Percentiles rank a stretch among this genome's conserved stretches.
These are phyloP conservation scores for Russula sp. DNA, from an alignment of 768 basidiomycete genomes.

Conservation along the genomic window DNA sequence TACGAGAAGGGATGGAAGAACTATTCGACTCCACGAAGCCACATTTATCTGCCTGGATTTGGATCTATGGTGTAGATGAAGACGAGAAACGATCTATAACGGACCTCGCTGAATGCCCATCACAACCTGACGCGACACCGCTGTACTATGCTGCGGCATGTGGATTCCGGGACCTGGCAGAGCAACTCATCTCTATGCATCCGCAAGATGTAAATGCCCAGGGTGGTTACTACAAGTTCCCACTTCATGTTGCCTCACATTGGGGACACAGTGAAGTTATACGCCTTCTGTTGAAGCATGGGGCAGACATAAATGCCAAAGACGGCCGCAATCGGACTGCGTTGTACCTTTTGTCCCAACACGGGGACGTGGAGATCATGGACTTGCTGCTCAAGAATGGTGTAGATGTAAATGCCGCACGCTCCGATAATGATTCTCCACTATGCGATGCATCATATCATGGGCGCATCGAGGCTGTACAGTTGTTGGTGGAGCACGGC, in stretches of 20 bases:
- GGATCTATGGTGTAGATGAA: background rate
- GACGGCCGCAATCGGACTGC: too few species aligned
- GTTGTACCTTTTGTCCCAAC: too few species aligned
- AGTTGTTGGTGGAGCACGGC: too few species aligned
- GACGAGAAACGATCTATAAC: background rate
- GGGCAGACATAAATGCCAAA: too few species aligned
- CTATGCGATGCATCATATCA: too few species aligned
- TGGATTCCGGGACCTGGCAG: background rate
- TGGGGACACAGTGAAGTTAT: background rate
- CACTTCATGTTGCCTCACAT: background rate
- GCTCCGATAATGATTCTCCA: too few species aligned
- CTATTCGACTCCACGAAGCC: background rate
- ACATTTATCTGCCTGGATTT: background rate
- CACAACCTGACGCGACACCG: background rate
- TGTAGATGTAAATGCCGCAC: too few species aligned
- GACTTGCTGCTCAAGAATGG: too few species aligned
- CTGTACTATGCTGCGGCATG: conserved; percentile 4
- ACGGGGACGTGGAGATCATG: too few species aligned
- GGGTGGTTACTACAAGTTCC: background rate
- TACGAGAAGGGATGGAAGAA: background rate
- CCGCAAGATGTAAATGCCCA: background rate
- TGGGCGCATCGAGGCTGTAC: too few species aligned
- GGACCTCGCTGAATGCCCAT: background rate
- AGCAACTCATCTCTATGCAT: background rate
- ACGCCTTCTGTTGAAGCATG: background rate